Evolutionary conservation across 164 flowering plant genomes (phyloP), one percentile per base, ranked within the genome.

Genomic region (Aristolochia contorta): DNA sequence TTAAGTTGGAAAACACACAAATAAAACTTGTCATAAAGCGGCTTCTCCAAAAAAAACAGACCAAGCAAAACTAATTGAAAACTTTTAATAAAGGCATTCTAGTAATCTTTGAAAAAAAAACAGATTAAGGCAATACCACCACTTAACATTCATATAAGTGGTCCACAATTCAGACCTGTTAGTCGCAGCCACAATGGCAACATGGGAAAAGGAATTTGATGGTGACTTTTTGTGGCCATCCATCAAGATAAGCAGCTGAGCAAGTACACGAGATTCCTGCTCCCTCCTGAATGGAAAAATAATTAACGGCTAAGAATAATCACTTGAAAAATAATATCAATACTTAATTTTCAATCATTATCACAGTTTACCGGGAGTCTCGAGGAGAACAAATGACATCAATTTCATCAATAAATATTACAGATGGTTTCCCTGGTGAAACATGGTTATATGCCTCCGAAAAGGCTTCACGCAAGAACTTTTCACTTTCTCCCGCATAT

Each of bases 401-500:
- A 43, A 94, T 91, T 77, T 94, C 99, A 76, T 90, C 96, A 16
- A 94, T 82, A 65, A 94, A 94, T 50, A 91, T 73, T 61, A 94
- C 88, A 0, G 93, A 82, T 33, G 97, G 99, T 73, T 74, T 82
- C 62, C 84, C 84, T 1, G 60, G 61, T 33, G 58, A 67, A 59
- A 84, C 78, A 70, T 74, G 75, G 54, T 82, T 69, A 32, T 77
- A 70, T 66, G 99, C 99, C 72, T 91, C 80, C n/a, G 77, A 61
- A 73, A 94, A 94, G 61, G 96, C 87, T 57, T 91, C 95, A 48
- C 96, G 76, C 65, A 94, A 69, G 56, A 84, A 65, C 69, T 58
- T 82, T 78, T 91, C 97, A 68, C 96, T 86, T 79, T 91, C 97
- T 65, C 99, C 99, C n/a, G 81, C 95, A 80, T 85, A 78, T 60